Evolutionary conservation across 441 rosid genomes (phyloP).

Genomic region (Gossypium trilobum): DNA sequence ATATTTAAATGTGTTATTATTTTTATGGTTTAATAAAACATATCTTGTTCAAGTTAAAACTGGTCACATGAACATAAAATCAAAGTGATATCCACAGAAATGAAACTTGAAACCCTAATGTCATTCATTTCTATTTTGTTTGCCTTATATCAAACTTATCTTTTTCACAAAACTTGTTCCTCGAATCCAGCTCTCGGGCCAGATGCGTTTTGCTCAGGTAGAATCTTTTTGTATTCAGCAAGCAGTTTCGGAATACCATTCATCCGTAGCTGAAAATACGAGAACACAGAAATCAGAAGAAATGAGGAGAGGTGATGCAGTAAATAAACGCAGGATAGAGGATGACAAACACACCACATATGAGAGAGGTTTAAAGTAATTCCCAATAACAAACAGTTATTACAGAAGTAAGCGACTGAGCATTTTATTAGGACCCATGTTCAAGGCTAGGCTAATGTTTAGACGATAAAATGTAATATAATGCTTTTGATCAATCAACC

Average conservation of each 20-base stretch:
- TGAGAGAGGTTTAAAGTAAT: background rate
- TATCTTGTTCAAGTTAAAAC: too few species aligned
- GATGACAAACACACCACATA: background rate
- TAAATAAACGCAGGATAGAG: background rate
- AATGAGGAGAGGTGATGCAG: background rate
- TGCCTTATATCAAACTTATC: background rate
- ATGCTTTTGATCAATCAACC: background rate
- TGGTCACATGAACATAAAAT: too few species aligned
- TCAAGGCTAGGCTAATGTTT: background rate
- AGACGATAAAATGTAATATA: background rate
- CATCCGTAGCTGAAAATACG: slow-evolving; percentile 58
- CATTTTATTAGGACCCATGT: background rate
- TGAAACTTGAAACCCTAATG: background rate
- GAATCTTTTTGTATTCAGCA: slow-evolving; percentile 57
- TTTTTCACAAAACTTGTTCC: slow-evolving; percentile 1
- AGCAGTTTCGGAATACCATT: slow-evolving; percentile 68
- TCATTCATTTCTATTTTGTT: background rate
- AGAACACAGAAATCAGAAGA: slow-evolving; percentile 8
- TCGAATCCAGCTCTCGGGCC: background rate
- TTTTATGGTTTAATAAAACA: too few species aligned
- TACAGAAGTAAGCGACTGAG: background rate
- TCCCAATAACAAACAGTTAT: background rate
- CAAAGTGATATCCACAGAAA: too few species aligned
- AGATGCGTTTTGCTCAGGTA: slow-evolving; percentile 25
- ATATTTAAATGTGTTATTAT: too few species aligned